Conservation (phyloP, 495 filamentous ascomycete species). For the Articulospora tetracladia region DNA sequence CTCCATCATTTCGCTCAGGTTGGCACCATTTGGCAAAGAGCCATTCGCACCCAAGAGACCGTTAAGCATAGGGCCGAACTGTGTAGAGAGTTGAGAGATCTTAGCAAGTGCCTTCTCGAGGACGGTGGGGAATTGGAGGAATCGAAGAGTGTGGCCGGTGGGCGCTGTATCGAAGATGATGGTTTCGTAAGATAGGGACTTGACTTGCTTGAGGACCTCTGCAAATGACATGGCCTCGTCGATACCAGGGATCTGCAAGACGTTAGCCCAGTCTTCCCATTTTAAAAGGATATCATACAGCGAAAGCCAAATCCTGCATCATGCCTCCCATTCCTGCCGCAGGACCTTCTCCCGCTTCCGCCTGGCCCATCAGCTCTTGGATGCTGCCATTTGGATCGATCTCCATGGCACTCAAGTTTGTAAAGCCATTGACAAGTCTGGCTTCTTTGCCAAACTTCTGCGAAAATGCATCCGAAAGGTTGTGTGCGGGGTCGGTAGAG, state of each 20-base stretch:
- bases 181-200: slow-evolving; percentile 96
- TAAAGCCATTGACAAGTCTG: slow-evolving; percentile 83
- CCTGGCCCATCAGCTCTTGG: slow-evolving; percentile 84
- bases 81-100: slow-evolving; percentile 85
- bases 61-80: slow-evolving; percentile 96
- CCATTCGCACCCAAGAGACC: slow-evolving; percentile 83
- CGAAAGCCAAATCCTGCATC: slow-evolving; percentile 65
- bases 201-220: slow-evolving; percentile 98
- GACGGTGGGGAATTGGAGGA: slow-evolving; percentile 97
- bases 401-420: slow-evolving; percentile 97
- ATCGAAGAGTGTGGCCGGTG: slow-evolving; percentile 98
- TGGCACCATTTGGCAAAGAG: slow-evolving; percentile 79
- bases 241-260: slow-evolving; percentile 86
- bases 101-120: slow-evolving; percentile 98
- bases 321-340: slow-evolving; percentile 55
- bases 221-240: slow-evolving; percentile 99
- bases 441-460: slow-evolving; percentile 99
- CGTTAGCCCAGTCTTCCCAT: background rate
- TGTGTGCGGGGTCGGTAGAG: slow-evolving; percentile 97
- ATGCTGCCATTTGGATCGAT: slow-evolving; percentile 99
- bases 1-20: slow-evolving; percentile 83
- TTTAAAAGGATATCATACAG: slow-evolving; percentile 35
- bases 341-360: slow-evolving; percentile 63
- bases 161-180: slow-evolving; percentile 99
- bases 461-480: slow-evolving; percentile 94